Base-by-base conservation (phyloP, 1,139 yeast species). In the Geotrichum klebahnii region DNA sequence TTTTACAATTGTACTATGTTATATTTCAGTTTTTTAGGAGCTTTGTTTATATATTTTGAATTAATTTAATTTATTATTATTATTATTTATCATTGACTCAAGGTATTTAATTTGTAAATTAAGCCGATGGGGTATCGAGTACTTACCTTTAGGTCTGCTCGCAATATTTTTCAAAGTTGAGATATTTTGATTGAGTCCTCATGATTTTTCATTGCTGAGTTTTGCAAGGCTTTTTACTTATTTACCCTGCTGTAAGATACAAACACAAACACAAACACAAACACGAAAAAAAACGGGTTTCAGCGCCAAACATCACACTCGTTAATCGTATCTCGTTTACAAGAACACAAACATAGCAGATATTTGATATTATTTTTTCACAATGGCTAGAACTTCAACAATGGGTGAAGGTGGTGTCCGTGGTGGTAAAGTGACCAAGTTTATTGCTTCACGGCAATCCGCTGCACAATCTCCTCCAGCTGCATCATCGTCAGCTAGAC, bases 341-440 rank as follows among this genome's bases (percentile, higher is more conserved):
- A n/a, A n/a, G n/a, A n/a, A n/a, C n/a, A n/a, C n/a, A 10, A 22
- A 20, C 31, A 38, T 17, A 38, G 31, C 12, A 35, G 19, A 5
- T 16, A 14, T 19, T 23, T 20, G 22, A 19, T 4, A 20, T n/a
- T 5, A n/a, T n/a, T n/a, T n/a, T 26, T 26, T 16, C 6, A 41
- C 3, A 10, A 44, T 44, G 47, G 47, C 47, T 12, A 33, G 47
- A 36, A 44, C 47, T 12, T 26, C 47, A 5, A 44, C 47, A 12
- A 22, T n/a, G 14, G 47, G 47, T 19, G 47, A 44, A 19, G 22
- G 29, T n/a, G 42, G 47, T 14, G 42, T 38, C 28, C 44, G 50
- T 9, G 50, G 50, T 14, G 50, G 50, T 3, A 47, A 47, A 23
- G 50, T 47, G 31, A 40, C 50, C 16, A 47, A 47, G 29, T 41